phyloP scores from a whole-genome alignment of 768 basidiomycete genomes.

The Amanita subjunquillea region DNA sequence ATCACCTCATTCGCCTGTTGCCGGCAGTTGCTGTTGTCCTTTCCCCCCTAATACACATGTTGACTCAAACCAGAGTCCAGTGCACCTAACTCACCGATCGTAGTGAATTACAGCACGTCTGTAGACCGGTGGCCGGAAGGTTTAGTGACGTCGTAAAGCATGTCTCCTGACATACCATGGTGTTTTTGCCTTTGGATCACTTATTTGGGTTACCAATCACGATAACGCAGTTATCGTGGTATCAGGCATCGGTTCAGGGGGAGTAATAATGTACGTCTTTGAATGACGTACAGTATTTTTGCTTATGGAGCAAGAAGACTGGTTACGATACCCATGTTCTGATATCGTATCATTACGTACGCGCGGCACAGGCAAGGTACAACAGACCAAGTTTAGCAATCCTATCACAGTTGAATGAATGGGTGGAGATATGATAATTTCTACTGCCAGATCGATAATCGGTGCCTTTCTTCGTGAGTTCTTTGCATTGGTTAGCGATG shows the following conservation, averaged over 20 bases:
- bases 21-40: too few species aligned
- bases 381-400: too few species aligned
- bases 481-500: slow-evolving; percentile 59
- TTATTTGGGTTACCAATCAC: slow-evolving; percentile 45
- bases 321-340: too few species aligned
- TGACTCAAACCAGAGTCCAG: slow-evolving; percentile 55
- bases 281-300: background rate
- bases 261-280: slow-evolving; percentile 46
- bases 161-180: slow-evolving; percentile 47
- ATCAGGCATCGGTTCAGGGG: slow-evolving; percentile 51
- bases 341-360: slow-evolving; percentile 47
- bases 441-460: slow-evolving; percentile 41
- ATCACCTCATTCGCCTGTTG: too few species aligned
- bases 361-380: too few species aligned
- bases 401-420: too few species aligned
- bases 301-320: too few species aligned
- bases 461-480: slow-evolving; percentile 59
- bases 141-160: slow-evolving; percentile 47
- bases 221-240: slow-evolving; percentile 44
- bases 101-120: background rate
- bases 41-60: slow-evolving; percentile 21
- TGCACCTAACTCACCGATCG: slow-evolving; percentile 11
- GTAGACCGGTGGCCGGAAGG: slow-evolving; percentile 54
- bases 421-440: too few species aligned
- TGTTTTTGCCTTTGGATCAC: slow-evolving; percentile 42